Percentiles rank a stretch among this genome's conserved stretches.
Conservation (phyloP, 176 grass and related monocot genomes). For the Alopecurus myosuroides region DNA sequence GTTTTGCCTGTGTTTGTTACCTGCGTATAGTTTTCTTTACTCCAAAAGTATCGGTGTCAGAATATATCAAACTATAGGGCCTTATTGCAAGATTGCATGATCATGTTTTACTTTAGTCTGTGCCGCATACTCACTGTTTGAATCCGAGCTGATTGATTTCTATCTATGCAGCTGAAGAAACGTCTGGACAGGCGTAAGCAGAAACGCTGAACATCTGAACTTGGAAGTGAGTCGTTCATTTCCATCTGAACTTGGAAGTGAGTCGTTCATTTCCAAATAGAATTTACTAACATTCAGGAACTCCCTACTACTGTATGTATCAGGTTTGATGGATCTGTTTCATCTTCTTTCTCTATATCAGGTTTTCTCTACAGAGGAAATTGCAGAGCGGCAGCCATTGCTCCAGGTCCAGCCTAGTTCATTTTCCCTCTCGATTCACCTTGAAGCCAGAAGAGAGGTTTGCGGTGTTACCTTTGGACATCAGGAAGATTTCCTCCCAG, state of each 20-base stretch:
- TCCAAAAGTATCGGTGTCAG: neutral
- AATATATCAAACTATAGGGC: neutral
- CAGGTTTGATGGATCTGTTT: neutral
- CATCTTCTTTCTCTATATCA: too few species aligned
- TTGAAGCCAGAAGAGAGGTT: neutral
- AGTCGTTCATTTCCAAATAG: slow-evolving; percentile 5
- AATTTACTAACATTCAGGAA: neutral
- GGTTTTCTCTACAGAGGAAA: neutral
- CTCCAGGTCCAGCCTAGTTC: neutral
- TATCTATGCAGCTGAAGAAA: slow-evolving; percentile 21
- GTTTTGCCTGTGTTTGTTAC: neutral
- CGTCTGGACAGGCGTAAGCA: neutral
- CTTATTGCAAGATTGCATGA: neutral
- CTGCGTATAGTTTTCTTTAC: neutral
- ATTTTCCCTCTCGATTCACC: neutral
- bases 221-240: too few species aligned
- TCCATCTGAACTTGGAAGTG: neutral
- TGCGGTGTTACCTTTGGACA: neutral
- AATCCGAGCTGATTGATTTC: neutral
- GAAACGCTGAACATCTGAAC: slow-evolving; percentile 21
- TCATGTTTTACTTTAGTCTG: neutral
- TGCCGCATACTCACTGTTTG: neutral
- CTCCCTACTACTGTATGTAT: neutral
- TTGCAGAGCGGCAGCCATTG: neutral
- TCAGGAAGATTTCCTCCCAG: neutral